Evolutionary conservation across 1,284 basidiomycete species (phyloP).

Genomic region (Volvariella volvacea): DNA sequence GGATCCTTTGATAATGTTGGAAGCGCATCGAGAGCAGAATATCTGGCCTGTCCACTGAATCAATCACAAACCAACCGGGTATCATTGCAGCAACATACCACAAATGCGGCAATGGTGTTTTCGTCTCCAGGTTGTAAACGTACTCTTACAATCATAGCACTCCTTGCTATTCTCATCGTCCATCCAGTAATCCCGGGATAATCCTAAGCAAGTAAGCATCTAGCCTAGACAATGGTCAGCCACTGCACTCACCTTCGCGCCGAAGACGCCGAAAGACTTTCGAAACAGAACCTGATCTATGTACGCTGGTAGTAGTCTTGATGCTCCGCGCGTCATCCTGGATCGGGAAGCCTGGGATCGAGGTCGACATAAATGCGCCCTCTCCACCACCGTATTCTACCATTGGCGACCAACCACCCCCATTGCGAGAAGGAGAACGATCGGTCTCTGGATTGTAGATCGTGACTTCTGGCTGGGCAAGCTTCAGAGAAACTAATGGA

Average conservation of each 20-base stretch:
- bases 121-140: constrained; percentile 87
- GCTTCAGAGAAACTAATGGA: constrained; percentile 75
- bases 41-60: constrained; percentile 57
- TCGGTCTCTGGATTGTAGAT: constrained; percentile 61
- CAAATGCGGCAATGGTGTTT: constrained; percentile 96
- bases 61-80: background rate
- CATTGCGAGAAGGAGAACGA: constrained; percentile 48
- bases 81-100: constrained; percentile 39
- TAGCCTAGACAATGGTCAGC: constrained; percentile 8
- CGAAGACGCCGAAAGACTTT: constrained; percentile 84
- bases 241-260: constrained; percentile 61
- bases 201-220: constrained; percentile 27
- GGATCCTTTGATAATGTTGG: constrained; percentile 95
- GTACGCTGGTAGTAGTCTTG: constrained; percentile 62
- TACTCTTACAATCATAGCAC: constrained; percentile 89
- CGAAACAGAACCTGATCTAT: constrained; percentile 75
- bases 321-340: constrained; percentile 78
- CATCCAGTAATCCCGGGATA: constrained; percentile 94
- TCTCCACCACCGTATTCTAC: constrained; percentile 43
- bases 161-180: constrained; percentile 95
- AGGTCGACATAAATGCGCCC: constrained; percentile 54
- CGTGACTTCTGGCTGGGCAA: constrained; percentile 68
- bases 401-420: constrained; percentile 39
- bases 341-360: constrained; percentile 81
- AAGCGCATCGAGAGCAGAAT: constrained; percentile 91